These are phyloP conservation scores for Gilbertella persicaria DNA, from an alignment of 371 early-diverging fungal species.

Conservation along the genomic window DNA sequence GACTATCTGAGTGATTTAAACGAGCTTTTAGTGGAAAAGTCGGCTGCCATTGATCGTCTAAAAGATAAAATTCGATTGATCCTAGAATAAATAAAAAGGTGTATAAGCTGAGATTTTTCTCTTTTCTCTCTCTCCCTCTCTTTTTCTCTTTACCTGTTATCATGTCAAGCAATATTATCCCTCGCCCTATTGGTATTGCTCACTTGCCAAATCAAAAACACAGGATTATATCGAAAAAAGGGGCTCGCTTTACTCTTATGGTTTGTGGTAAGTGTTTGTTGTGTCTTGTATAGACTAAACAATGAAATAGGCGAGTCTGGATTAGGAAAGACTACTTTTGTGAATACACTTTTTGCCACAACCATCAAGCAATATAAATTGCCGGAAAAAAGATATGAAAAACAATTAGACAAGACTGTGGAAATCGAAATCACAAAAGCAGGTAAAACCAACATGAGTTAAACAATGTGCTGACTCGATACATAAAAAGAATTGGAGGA, in stretches of 20 bases:
- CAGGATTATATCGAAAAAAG: constrained; percentile 91
- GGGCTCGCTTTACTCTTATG: constrained; percentile 94
- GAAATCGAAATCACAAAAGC: constrained; percentile 83
- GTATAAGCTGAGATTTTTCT: too few species aligned
- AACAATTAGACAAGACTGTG: constrained; percentile 83
- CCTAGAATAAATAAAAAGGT: too few species aligned
- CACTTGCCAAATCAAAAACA: constrained; percentile 96
- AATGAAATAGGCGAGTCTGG: constrained; percentile 55
- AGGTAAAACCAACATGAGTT: constrained; percentile 23
- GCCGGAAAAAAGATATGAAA: constrained; percentile 73
- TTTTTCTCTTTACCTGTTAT: background rate
- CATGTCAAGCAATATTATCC: too few species aligned
- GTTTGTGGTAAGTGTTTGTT: constrained; percentile 86
- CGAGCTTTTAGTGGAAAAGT: constrained; percentile 54
- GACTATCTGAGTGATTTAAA: constrained; percentile 56
- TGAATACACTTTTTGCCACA: constrained; percentile 87
- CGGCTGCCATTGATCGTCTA: constrained; percentile 41
- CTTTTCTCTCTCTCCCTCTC: too few species aligned
- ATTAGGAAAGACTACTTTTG: constrained; percentile 86
- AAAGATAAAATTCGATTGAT: constrained; percentile 35
- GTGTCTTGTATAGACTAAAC: constrained; percentile 47
- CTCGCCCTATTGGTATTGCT: constrained; percentile 95
- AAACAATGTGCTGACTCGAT: background rate
- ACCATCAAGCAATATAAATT: constrained; percentile 84
- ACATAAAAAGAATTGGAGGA: constrained; percentile 18